Percentiles rank a stretch among this genome's conserved stretches.
Evolutionary conservation across 768 basidiomycete species (phyloP).

Genomic region (Gymnopilus dilepis): DNA sequence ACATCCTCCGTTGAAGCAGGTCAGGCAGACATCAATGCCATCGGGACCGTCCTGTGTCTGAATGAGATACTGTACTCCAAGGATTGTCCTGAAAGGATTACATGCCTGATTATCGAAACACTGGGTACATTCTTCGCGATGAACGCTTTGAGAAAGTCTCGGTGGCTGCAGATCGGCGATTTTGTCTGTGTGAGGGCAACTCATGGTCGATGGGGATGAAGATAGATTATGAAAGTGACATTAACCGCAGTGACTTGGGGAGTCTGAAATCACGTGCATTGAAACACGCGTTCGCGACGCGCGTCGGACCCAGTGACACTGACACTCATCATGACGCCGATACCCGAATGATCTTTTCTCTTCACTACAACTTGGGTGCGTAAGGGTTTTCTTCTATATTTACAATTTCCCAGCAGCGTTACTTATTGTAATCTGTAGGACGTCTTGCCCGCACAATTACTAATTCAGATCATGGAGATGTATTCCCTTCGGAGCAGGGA

Average conservation of each 20-base stretch:
- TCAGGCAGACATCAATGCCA: slow-evolving; percentile 89
- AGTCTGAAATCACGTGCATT: too few species aligned
- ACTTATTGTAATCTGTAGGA: not conserved
- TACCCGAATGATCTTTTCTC: too few species aligned
- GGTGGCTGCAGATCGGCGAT: slow-evolving; percentile 60
- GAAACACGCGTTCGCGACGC: too few species aligned
- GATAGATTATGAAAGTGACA: not conserved
- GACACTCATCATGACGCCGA: too few species aligned
- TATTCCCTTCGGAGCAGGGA: not conserved
- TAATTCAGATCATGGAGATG: not conserved
- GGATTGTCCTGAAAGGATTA: not conserved
- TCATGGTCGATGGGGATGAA: slow-evolving; percentile 30
- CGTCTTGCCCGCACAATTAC: not conserved
- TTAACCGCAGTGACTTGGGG: not conserved
- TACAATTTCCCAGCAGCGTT: not conserved
- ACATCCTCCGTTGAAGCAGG: slow-evolving; percentile 96
- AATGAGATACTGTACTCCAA: slow-evolving; percentile 2
- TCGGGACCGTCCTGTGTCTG: slow-evolving; percentile 62
- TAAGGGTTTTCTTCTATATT: not conserved
- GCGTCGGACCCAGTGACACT: too few species aligned
- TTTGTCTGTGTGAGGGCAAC: slow-evolving; percentile 59
- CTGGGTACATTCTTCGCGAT: slow-evolving; percentile 95
- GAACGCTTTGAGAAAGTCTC: slow-evolving; percentile 70
- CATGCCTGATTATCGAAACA: slow-evolving; percentile 93
- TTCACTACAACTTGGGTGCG: not conserved